Evolutionary conservation across 768 basidiomycete genomes (phyloP), one percentile per base, ranked within the genome.

Genomic region (Amanita rimosa): DNA sequence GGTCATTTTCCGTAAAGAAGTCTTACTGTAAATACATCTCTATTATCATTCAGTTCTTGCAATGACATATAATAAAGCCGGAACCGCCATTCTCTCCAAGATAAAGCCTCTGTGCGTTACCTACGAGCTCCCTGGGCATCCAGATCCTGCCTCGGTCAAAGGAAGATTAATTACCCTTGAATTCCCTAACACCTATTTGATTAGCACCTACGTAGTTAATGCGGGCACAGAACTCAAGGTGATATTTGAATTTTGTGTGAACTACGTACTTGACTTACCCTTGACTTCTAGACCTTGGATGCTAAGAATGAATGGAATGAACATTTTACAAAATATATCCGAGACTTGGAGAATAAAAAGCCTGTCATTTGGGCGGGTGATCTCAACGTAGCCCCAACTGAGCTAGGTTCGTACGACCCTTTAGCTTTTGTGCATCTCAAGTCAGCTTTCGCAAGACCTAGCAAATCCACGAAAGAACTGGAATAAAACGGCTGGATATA

Each of bases 341-440:
- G 78, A 3, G 70, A 77, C 19, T 66, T 93, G 3, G 86, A 92
- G 63, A 74, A 69, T 53, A 78, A 73, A 57, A 94, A 93, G 57
- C 81, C 89, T 2, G 83, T 94, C 8, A 83, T 94, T 48, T 93
- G 91, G 91, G 71, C 75, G 9, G 91, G 91, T 6, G 91, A 94
- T 63, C 58, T 93, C 49, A 94, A 94, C 52, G 86, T 90, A 37
- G 87, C 90, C 3, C 87, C 87, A 2, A 87, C 87, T 0, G 79
- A 71, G 42, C 67, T 75, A 46, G 87, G 86, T 83, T 47, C 44
- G 55, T 44, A 29, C n/a, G 14, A 27, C 17, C 6, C 40, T 10
- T 31, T 9, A 47, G 40, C 19, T 14, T n/a, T 40, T 31, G 27
- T 29, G 10, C 14, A 19, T 16, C 14, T 16, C 42, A 11, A 19